Evolutionary conservation across 2,329 filamentous ascomycete species (phyloP).

Genomic region (Sporothrix euskadiensis): DNA sequence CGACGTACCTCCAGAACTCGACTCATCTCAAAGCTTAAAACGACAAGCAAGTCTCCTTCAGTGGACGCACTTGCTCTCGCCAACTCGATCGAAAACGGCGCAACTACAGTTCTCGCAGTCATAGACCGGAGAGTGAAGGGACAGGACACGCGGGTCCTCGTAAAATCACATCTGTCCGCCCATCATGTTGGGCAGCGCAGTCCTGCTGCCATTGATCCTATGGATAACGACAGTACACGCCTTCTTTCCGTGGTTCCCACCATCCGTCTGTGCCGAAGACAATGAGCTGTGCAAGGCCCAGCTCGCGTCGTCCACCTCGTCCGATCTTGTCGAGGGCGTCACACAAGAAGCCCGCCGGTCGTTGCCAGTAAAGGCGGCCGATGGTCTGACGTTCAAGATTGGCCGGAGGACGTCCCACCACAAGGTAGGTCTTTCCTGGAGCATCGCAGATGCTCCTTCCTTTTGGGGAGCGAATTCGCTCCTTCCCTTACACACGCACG

Average conservation of each 20-base stretch:
- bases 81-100: slow-evolving; percentile 12
- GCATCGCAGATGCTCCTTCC: neutral
- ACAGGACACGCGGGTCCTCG: neutral
- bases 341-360: slow-evolving; percentile 24
- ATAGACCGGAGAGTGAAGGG: neutral
- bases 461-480: neutral
- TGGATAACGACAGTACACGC: slow-evolving; percentile 50
- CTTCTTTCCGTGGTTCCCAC: slow-evolving; percentile 51
- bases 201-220: slow-evolving; percentile 50
- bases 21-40: neutral
- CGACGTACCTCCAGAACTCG: neutral
- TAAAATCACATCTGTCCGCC: neutral
- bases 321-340: neutral
- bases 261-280: slow-evolving; percentile 35
- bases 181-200: slow-evolving; percentile 45
- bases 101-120: neutral
- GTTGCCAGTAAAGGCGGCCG: slow-evolving; percentile 10
- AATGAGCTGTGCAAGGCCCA: slow-evolving; percentile 36
- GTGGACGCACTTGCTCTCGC: slow-evolving; percentile 29
- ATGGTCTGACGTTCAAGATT: slow-evolving; percentile 22
- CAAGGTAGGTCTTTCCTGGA: neutral
- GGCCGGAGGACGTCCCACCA: slow-evolving; percentile 15
- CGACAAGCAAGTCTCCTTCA: slow-evolving; percentile 32
- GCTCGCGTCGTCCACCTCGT: neutral
- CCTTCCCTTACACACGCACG: neutral